phyloP scores from a whole-genome alignment of 148 eudicot genomes.

The Heliosperma pusillum region DNA sequence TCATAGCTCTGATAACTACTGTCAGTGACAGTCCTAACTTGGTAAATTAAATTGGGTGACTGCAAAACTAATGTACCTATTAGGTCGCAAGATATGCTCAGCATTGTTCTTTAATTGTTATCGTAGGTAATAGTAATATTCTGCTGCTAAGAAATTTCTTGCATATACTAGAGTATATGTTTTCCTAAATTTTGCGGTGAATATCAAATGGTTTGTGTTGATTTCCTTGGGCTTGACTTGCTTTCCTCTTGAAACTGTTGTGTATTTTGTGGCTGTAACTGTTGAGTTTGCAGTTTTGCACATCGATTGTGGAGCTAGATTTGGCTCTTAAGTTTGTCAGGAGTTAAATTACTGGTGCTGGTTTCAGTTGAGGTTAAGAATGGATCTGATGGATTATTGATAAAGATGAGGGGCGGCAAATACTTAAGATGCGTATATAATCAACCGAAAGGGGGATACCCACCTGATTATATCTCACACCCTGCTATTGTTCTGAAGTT shows the following conservation, averaged over 20 bases:
- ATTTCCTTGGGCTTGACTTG: not conserved
- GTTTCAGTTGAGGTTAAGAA: conserved; percentile 79
- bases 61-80: no score
- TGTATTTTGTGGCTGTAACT: not conserved
- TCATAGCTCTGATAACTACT: no score
- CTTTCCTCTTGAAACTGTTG: not conserved
- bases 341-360: conserved; percentile 5
- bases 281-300: not conserved
- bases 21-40: no score
- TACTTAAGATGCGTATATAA: conserved; percentile 77
- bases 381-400: conserved; percentile 77
- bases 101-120: not conserved
- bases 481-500: conserved; percentile 92
- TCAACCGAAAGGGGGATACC: conserved; percentile 66
- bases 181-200: not conserved
- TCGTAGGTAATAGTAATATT: not conserved
- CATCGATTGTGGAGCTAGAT: not conserved
- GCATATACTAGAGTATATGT: not conserved
- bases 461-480: conserved; percentile 86
- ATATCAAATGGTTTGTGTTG: not conserved
- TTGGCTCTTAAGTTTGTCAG: not conserved
- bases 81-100: not conserved
- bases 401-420: conserved; percentile 89
- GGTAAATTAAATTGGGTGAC: no score
- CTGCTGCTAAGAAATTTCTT: not conserved